Percentiles rank a stretch among this genome's conserved stretches.
These are phyloP conservation scores for Microdochium bolleyi DNA, from an alignment of 2,329 filamentous ascomycete genomes.

Conservation along the genomic window DNA sequence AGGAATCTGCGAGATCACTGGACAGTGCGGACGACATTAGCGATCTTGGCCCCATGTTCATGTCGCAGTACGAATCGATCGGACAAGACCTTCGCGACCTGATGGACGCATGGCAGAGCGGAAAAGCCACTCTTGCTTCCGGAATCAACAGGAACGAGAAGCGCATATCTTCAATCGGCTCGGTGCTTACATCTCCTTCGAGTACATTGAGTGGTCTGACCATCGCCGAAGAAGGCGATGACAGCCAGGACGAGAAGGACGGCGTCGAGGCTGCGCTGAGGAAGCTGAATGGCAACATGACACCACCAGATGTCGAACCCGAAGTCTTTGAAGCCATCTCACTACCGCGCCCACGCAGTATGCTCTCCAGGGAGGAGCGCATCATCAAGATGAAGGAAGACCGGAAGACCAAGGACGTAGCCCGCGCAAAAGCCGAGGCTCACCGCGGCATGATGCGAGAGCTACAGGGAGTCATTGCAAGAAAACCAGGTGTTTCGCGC, in stretches of 20 bases:
- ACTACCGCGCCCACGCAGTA: conserved; percentile 59
- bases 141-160: conserved; percentile 78
- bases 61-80: conserved; percentile 91
- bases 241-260: conserved; percentile 48
- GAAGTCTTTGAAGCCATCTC: conserved; percentile 92
- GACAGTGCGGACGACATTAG: conserved; percentile 66
- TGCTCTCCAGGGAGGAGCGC: conserved; percentile 77
- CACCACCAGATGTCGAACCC: conserved; percentile 53
- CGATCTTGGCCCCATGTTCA: conserved; percentile 69
- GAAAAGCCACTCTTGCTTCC: conserved; percentile 71
- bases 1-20: conserved; percentile 76
- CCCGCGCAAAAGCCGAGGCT: conserved; percentile 69
- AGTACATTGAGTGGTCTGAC: conserved; percentile 61
- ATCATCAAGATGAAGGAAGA: conserved; percentile 86
- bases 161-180: conserved; percentile 55
- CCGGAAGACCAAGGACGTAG: conserved; percentile 61
- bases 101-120: conserved; percentile 79
- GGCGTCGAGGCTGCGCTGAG: conserved; percentile 56
- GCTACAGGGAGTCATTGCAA: conserved; percentile 78
- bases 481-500: conserved; percentile 27
- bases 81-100: conserved; percentile 76
- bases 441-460: conserved; percentile 88
- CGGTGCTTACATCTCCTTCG: conserved; percentile 44
- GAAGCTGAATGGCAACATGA: conserved; percentile 66
- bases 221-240: conserved; percentile 47